A percentile compares a stretch with the other conserved stretches of the same genome.
phyloP scores from a whole-genome alignment of 352 stramenopile species.

The Globisporangium carolinianum region DNA sequence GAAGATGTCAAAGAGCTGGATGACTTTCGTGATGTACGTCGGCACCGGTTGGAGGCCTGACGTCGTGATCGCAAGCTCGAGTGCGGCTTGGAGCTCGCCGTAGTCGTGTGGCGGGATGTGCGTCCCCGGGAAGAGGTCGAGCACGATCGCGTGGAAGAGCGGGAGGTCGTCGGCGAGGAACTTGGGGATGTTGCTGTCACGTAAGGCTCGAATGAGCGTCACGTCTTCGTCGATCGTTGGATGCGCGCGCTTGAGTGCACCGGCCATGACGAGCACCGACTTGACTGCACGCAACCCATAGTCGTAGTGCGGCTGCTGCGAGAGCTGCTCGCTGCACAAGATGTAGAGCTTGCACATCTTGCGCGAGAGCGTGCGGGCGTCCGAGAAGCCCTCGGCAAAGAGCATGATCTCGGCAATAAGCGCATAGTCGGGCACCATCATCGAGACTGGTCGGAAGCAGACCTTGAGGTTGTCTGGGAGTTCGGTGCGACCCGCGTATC shows the following conservation, averaged over 20 bases:
- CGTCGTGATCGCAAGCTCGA: constrained; percentile 55
- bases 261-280: constrained; percentile 90
- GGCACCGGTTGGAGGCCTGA: constrained; percentile 55
- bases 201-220: constrained; percentile 84
- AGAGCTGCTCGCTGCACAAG: constrained; percentile 92
- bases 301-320: constrained; percentile 93
- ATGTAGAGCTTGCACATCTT: constrained; percentile 96
- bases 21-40: constrained; percentile 90
- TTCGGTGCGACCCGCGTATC: constrained; percentile 93
- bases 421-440: constrained; percentile 95
- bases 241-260: constrained; percentile 80
- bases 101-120: constrained; percentile 85
- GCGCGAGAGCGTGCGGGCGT: constrained; percentile 89
- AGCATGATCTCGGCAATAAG: constrained; percentile 97
- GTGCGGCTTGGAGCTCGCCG: constrained; percentile 60
- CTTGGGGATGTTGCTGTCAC: constrained; percentile 94
- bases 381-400: constrained; percentile 93
- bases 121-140: constrained; percentile 87
- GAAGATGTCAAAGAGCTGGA: constrained; percentile 93
- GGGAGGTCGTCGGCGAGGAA: constrained; percentile 90
- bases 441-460: constrained; percentile 93
- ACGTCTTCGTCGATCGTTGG: constrained; percentile 78
- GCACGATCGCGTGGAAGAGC: constrained; percentile 89
- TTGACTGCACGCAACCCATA: constrained; percentile 92
- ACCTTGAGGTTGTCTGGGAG: constrained; percentile 97